Evolutionary conservation across 805 yeast genomes (phyloP).

Genomic region (Myxozyma sirexii): DNA sequence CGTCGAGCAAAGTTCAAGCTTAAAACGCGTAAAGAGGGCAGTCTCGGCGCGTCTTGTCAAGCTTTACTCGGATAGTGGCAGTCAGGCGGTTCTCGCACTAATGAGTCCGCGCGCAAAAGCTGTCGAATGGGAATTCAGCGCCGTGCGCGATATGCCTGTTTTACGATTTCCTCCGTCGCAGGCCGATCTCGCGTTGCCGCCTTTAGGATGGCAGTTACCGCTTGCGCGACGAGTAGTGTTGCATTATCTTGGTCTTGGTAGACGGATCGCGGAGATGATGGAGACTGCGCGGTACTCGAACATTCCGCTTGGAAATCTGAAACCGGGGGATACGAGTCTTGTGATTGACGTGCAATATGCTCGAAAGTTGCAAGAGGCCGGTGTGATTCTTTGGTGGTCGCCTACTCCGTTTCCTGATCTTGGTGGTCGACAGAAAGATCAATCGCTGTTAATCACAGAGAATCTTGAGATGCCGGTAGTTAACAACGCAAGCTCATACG

Average conservation of each 20-base stretch:
- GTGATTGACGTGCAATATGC: constrained; percentile 88
- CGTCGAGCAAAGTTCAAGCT: constrained; percentile 56
- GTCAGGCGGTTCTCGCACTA: constrained; percentile 26
- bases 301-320: constrained; percentile 84
- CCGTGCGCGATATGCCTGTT: constrained; percentile 61
- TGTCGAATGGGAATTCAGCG: constrained; percentile 50
- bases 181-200: constrained; percentile 63
- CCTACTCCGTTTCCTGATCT: constrained; percentile 75
- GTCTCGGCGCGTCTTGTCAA: constrained; percentile 38
- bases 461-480: constrained; percentile 70
- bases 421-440: constrained; percentile 78
- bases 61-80: constrained; percentile 11
- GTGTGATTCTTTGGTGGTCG: constrained; percentile 93
- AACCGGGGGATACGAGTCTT: constrained; percentile 73
- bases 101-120: constrained; percentile 38
- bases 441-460: constrained; percentile 51
- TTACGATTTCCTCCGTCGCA: constrained; percentile 55
- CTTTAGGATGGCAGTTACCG: constrained; percentile 78
- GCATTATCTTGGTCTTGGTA: constrained; percentile 71
- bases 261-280: constrained; percentile 69
- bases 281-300: constrained; percentile 70
- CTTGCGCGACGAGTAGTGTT: constrained; percentile 66
- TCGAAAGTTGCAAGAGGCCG: constrained; percentile 63
- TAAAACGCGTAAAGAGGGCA: constrained; percentile 58
- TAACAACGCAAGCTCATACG: constrained; percentile 77